Conservation (phyloP, 208 protist species). For the Wallacemonas rigidus region DNA sequence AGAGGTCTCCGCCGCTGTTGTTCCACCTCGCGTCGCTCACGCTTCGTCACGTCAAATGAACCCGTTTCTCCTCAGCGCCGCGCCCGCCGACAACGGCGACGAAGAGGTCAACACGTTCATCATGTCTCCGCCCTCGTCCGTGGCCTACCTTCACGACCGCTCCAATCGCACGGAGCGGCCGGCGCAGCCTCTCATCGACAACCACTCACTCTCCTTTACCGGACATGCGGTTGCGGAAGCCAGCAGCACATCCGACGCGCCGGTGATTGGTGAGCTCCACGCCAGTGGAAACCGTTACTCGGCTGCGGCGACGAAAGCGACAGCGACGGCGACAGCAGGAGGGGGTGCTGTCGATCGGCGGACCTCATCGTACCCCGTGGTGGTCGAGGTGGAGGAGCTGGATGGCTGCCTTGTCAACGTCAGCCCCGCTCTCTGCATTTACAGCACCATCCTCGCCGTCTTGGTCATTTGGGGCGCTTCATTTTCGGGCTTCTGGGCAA, state of each 20-base stretch:
- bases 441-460: constrained; percentile 26
- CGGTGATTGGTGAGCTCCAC: background rate
- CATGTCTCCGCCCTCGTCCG: constrained; percentile 8
- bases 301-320: no score
- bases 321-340: no score
- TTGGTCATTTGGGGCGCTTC: constrained; percentile 33
- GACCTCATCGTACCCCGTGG: background rate
- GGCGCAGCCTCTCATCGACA: background rate
- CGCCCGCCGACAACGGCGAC: constrained; percentile 12
- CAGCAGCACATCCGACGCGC: background rate
- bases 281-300: no score
- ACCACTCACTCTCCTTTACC: constrained; percentile 15
- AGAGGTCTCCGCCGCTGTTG: background rate
- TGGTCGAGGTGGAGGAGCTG: background rate
- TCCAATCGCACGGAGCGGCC: background rate
- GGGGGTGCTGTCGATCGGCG: background rate
- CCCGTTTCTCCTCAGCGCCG: background rate
- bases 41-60: background rate
- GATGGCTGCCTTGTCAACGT: constrained; percentile 21
- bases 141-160: constrained; percentile 1
- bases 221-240: constrained; percentile 6
- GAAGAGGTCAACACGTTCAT: constrained; percentile 15
- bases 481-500: constrained; percentile 45
- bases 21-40: background rate
- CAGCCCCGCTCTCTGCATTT: constrained; percentile 27